Percentiles rank a stretch among this genome's conserved stretches.
Evolutionary conservation across 208 protist genomes (phyloP).

Genomic region (Trypanosoma boissoni): DNA sequence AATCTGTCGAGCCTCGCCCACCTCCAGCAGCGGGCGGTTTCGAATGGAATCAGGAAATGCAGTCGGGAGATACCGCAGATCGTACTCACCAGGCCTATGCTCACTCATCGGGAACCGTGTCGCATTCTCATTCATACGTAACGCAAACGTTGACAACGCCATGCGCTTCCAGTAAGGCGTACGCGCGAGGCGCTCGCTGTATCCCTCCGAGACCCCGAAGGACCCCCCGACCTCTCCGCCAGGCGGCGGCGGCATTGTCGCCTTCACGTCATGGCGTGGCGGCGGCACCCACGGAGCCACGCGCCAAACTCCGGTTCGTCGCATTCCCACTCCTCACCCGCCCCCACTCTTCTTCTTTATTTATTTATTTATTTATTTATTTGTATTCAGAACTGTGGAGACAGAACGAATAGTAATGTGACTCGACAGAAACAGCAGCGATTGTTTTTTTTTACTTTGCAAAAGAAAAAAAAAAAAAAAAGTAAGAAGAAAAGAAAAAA

Average conservation of each 20-base stretch:
- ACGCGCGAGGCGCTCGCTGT: slow-evolving; percentile 76
- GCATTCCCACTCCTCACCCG: slow-evolving; percentile 10
- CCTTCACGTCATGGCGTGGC: slow-evolving; percentile 71
- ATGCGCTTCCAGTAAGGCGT: slow-evolving; percentile 91
- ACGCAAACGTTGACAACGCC: slow-evolving; percentile 72
- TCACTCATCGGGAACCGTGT: slow-evolving; percentile 84
- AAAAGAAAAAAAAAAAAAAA: background rate
- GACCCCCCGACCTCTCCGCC: slow-evolving; percentile 82
- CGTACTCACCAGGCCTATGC: slow-evolving; percentile 75
- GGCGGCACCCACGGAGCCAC: slow-evolving; percentile 83
- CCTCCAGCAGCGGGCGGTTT: slow-evolving; percentile 74
- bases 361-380: too few relatives aligned
- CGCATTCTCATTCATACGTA: slow-evolving; percentile 83
- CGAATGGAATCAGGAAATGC: slow-evolving; percentile 76
- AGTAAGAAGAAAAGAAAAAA: background rate
- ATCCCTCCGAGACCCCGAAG: slow-evolving; percentile 79
- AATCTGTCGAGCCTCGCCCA: slow-evolving; percentile 80
- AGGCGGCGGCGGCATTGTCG: slow-evolving; percentile 83
- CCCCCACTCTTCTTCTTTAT: too few relatives aligned
- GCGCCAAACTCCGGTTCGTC: slow-evolving; percentile 8
- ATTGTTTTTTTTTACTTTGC: background rate
- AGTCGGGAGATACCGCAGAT: slow-evolving; percentile 73
- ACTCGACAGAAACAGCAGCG: too few relatives aligned
- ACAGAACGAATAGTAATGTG: too few relatives aligned
- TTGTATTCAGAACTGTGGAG: too few relatives aligned